A percentile compares a stretch with the other conserved stretches of the same genome.
Conservation (phyloP, 768 basidiomycete genomes). For the Sporobolomyces roseus region DNA sequence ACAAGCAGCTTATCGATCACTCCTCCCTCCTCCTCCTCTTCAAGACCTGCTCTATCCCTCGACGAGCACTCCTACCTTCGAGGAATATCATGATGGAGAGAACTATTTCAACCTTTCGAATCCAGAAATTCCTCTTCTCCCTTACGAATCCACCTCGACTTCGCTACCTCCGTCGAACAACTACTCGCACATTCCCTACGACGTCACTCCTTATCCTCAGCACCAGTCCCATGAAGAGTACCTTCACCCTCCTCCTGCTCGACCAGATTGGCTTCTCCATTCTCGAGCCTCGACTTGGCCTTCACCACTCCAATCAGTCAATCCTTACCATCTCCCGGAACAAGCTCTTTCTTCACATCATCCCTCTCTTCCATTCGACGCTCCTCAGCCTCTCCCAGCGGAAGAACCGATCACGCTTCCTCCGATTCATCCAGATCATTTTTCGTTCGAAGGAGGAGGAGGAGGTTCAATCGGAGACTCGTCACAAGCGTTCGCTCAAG, state of each 20-base stretch:
- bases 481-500: too few species aligned
- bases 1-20: not conserved
- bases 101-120: too few species aligned
- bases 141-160: too few species aligned
- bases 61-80: not conserved
- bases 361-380: not conserved
- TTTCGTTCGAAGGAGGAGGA: too few species aligned
- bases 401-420: not conserved
- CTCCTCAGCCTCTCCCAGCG: not conserved
- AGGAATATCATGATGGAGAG: too few species aligned
- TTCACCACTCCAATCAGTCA: not conserved
- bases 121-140: too few species aligned
- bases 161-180: not conserved
- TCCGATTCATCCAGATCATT: not conserved
- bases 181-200: too few species aligned
- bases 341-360: not conserved
- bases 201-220: not conserved
- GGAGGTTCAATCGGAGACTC: too few species aligned
- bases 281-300: constrained; percentile 1
- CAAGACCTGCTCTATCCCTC: not conserved
- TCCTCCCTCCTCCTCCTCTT: not conserved
- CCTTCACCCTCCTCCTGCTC: not conserved
- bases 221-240: not conserved
- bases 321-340: not conserved
- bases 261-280: not conserved